These are phyloP conservation scores for Melaleuca alternifolia DNA, from an alignment of 345 rosid genomes.

Conservation along the genomic window DNA sequence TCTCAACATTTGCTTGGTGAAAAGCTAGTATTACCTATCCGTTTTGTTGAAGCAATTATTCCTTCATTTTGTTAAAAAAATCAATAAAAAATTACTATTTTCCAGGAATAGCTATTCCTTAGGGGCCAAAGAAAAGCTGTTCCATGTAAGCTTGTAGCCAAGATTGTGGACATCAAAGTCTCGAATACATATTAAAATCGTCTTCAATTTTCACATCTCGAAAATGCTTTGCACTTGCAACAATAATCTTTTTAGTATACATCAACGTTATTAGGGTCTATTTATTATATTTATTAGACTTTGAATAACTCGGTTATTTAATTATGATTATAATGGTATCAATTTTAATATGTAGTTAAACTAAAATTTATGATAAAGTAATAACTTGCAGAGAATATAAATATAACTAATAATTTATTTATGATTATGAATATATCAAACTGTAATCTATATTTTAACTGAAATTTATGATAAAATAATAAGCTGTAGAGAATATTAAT, in stretches of 20 bases:
- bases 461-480: neutral
- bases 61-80: neutral
- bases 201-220: neutral
- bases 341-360: no score
- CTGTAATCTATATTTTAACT: neutral
- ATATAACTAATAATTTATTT: no score
- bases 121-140: neutral
- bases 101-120: neutral
- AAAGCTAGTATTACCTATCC: no score
- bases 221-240: neutral
- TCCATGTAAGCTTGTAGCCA: neutral
- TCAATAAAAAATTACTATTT: fast-evolving
- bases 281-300: neutral
- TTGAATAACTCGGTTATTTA: neutral
- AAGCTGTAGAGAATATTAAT: no score
- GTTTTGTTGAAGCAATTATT: neutral
- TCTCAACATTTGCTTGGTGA: no score
- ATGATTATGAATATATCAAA: neutral
- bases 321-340: neutral
- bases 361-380: no score
- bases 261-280: no score
- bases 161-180: no score
- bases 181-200: no score
- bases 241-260: no score
- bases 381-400: no score